Evolutionary conservation across 768 basidiomycete genomes (phyloP), one percentile per base, ranked within the genome.

Genomic region (Hygrocybe coccinea): DNA sequence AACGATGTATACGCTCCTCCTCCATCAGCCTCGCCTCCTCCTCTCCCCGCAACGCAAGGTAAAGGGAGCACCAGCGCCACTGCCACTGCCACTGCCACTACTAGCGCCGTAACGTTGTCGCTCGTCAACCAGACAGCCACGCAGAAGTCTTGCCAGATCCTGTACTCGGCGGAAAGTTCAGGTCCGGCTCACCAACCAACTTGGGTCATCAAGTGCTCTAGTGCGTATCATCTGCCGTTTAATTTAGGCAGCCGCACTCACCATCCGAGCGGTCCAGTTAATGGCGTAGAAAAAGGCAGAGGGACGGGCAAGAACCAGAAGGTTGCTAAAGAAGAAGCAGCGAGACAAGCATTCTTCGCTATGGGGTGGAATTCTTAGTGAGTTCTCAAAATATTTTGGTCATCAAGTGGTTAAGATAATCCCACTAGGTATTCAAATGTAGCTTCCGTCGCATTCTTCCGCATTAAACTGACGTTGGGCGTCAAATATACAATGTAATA

Each of bases 311-410:
- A 79, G 56, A 86, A 74, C 55, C 83, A 85, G 66, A 87, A 86
- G 59, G 46, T 69, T n/a, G 85, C 85, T 7, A 86, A 85, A 59
- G 83, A 86, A 68, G 79, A 82, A 58, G 85, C 85, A n/a, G 84
- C 83, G 33, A 76, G 78, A 37, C 71, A 78, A 52, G 84, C 85
- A 46, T 83, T 75, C 69, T 62, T 63, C 10, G 56, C 69, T 2
- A 72, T 85, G 76, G 78, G 80, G 52, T 85, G 83, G 82, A 74
- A 74, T 62, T 55, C 57, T 56, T 51, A 60, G 58, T 61, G 62
- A 64, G 62, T 45, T 38, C 35, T 10, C 25, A 24, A 19, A 15
- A 24, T n/a, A n/a, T n/a, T n/a, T n/a, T n/a, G n/a, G n/a, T n/a
- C n/a, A n/a, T n/a, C n/a, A n/a, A n/a, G n/a, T n/a, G n/a, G n/a